Base-by-base conservation (phyloP, 371 early-diverging fungal species). In the Apophysomyces trapeziformis region DNA sequence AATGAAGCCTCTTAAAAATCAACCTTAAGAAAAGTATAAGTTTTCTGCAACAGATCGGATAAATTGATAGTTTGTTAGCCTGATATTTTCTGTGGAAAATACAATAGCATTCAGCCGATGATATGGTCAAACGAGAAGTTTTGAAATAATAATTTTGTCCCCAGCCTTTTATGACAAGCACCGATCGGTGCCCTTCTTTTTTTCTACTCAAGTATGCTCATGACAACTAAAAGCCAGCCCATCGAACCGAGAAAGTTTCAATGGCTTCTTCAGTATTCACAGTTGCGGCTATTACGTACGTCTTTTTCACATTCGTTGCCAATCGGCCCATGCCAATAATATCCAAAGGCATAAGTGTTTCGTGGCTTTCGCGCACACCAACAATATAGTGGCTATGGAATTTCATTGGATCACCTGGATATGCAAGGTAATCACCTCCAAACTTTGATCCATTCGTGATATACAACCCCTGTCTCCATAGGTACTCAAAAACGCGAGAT, bases 381-480 rank as follows among this genome's bases (percentile, higher is more conserved):
- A 82, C 79, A 14, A 87, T 77, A 61, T 74, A 85, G 16, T 85
- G 80, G n/a, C 86, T 79, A 63, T 89, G 89, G 61, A 68, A 80
- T 3, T 77, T 70, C 57, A 82, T 72, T 5, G 87, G 87, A 63
- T 87, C 86, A 16, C 82, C 79, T 1, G 76, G 77, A 74, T 90
- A 90, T 6, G 85, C 70, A 21, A 90, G 69, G 68, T 72, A 90
- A 54, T 90, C 85, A 1, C 89, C 88, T 5, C 90, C 90, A 75
- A 89, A 90, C 65, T 87, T 87, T 41, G 78, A 71, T 7, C 88
- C 89, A 18, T 74, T 67, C 7, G 87, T 85, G 16, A 89, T 70
- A 64, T 73, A 89, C 37, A 75, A 78, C 7, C 82, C 82, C 36
- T 70, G 63, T 6, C 67, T 67, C 88, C 88, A 90, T 26, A 90